Conservation (phyloP, 257 asterid genomes). For the Knoxia roxburghii region DNA sequence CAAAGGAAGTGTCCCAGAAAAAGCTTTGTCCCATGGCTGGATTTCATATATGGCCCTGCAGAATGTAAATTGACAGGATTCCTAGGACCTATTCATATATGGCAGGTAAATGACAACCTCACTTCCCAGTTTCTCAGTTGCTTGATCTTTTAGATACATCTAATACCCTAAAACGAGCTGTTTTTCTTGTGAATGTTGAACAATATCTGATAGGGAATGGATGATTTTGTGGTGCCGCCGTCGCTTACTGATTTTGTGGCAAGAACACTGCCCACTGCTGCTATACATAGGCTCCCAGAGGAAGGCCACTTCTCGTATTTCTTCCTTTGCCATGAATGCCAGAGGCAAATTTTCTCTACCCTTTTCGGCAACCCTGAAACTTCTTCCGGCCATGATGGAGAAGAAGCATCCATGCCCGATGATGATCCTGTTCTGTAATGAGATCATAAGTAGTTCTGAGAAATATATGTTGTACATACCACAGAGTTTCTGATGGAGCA, state of each 20-base stretch:
- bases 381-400: conserved; percentile 20
- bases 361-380: conserved; percentile 71
- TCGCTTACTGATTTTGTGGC: conserved; percentile 55
- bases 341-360: conserved; percentile 53
- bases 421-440: conserved; percentile 26
- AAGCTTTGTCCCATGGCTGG: conserved; percentile 65
- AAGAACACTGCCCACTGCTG: conserved; percentile 56
- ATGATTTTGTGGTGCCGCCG: conserved; percentile 70
- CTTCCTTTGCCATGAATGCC: conserved; percentile 65
- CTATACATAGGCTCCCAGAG: conserved; percentile 58
- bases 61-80: conserved; percentile 69
- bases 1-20: conserved; percentile 52
- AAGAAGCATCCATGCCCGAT: conserved; percentile 20
- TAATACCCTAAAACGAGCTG: background rate
- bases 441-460: conserved; percentile 11
- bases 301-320: conserved; percentile 89
- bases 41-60: conserved; percentile 50
- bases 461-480: conserved; percentile 29
- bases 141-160: background rate
- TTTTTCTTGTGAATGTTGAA: background rate
- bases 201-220: conserved; percentile 55
- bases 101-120: conserved; percentile 59
- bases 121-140: background rate
- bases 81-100: conserved; percentile 86
- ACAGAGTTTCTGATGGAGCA: conserved; percentile 13